A percentile compares a stretch with the other conserved stretches of the same genome.
Conservation (phyloP, 192 early-diverging fungal species). For the Rhizophagus clarus region DNA sequence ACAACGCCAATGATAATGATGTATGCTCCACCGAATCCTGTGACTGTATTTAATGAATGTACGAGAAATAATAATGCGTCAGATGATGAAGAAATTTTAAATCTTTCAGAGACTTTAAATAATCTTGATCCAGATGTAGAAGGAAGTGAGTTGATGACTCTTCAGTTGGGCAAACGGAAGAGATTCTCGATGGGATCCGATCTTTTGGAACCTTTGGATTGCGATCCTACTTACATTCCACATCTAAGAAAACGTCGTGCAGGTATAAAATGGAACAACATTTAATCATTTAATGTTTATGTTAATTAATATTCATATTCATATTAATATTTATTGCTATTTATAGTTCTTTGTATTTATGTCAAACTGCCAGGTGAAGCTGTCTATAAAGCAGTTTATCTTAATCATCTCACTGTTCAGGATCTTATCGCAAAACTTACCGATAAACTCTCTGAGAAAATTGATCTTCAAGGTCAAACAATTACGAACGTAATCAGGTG, state of each 20-base stretch:
- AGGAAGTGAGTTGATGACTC: slow-evolving; percentile 32
- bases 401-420: slow-evolving; percentile 55
- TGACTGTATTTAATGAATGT: slow-evolving; percentile 38
- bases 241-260: slow-evolving; percentile 40
- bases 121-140: slow-evolving; percentile 33
- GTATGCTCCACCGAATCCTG: slow-evolving; percentile 34
- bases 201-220: slow-evolving; percentile 48
- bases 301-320: not conserved
- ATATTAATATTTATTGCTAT: not conserved
- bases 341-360: slow-evolving; percentile 55
- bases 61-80: slow-evolving; percentile 21
- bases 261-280: slow-evolving; percentile 30
- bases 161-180: slow-evolving; percentile 43
- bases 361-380: slow-evolving; percentile 55
- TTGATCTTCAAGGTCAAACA: slow-evolving; percentile 44
- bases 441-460: slow-evolving; percentile 53
- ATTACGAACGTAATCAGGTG: slow-evolving; percentile 47
- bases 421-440: slow-evolving; percentile 56
- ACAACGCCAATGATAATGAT: slow-evolving; percentile 33
- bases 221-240: slow-evolving; percentile 69
- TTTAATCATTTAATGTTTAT: not conserved
- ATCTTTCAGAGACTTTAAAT: slow-evolving; percentile 18
- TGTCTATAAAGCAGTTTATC: slow-evolving; percentile 65
- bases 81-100: slow-evolving; percentile 24
- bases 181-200: slow-evolving; percentile 41